Evolutionary conservation across 345 rosid genomes (phyloP).

Genomic region (Hibiscus syriacus): DNA sequence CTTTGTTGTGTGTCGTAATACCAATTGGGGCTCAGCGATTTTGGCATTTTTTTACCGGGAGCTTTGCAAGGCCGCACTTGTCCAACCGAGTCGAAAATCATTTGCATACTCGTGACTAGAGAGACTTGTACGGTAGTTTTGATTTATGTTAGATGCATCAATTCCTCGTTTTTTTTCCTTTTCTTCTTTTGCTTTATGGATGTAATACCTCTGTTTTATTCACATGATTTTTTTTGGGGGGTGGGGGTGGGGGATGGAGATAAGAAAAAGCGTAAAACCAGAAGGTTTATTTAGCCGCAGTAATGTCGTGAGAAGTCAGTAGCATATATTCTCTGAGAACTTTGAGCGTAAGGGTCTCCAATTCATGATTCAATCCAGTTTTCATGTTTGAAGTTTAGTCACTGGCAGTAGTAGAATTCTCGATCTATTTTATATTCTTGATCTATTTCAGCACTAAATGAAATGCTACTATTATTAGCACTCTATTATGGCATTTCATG

Average conservation of each 20-base stretch:
- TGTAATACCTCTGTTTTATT: neutral
- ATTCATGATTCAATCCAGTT: neutral
- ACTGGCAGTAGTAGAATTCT: neutral
- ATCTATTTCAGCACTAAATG: neutral
- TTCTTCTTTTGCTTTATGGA: neutral
- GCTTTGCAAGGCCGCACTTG: no score
- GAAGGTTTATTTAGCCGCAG: neutral
- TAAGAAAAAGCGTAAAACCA: neutral
- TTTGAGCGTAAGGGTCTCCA: neutral
- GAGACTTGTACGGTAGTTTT: neutral
- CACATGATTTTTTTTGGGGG: no score
- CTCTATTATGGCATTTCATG: neutral
- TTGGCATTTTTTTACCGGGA: no score
- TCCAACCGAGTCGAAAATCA: no score
- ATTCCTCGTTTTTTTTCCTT: neutral
- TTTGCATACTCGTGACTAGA: neutral
- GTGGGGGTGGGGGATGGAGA: no score
- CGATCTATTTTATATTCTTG: neutral
- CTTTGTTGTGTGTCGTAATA: no score
- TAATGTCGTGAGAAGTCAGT: neutral
- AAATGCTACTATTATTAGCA: neutral
- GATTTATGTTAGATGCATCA: neutral
- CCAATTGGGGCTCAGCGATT: no score
- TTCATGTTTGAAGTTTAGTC: neutral
- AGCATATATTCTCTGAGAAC: neutral